These are phyloP conservation scores for Ophiostoma populinum DNA, from an alignment of 2,329 filamentous ascomycete genomes.

Conservation along the genomic window DNA sequence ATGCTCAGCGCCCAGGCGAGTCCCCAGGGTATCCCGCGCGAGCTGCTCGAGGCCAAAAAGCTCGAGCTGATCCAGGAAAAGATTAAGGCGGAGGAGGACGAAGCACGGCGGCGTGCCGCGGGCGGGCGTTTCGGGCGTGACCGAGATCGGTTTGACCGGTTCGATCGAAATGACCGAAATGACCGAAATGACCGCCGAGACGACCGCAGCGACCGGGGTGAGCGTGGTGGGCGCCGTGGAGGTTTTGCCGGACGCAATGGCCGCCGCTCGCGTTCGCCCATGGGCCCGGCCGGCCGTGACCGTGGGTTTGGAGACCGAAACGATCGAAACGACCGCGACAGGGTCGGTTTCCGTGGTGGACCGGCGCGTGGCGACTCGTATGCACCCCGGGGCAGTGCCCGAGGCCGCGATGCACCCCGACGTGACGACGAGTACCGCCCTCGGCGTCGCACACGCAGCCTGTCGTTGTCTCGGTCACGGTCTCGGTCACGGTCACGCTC, in stretches of 20 bases:
- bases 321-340: constrained; percentile 9
- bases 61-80: constrained; percentile 87
- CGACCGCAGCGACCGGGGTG: constrained; percentile 21
- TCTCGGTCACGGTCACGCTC: constrained; percentile 7
- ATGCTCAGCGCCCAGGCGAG: constrained; percentile 79
- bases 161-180: constrained; percentile 24
- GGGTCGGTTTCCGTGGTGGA: constrained; percentile 19
- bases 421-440: constrained; percentile 3
- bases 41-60: constrained; percentile 92
- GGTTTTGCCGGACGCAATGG: constrained; percentile 26
- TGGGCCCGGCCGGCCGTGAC: constrained; percentile 24
- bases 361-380: constrained; percentile 24
- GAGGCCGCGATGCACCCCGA: not conserved
- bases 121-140: constrained; percentile 25
- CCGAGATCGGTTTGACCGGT: constrained; percentile 3
- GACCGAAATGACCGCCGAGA: constrained; percentile 3
- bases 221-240: constrained; percentile 28
- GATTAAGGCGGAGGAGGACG: constrained; percentile 71
- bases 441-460: constrained; percentile 9
- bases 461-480: constrained; percentile 19
- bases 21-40: constrained; percentile 81
- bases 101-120: constrained; percentile 53
- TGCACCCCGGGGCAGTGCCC: constrained; percentile 19
- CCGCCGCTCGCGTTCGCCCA: constrained; percentile 33
- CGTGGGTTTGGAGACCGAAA: constrained; percentile 23